Base-by-base conservation (phyloP, 495 filamentous ascomycete species). In the Aspergillus ostianus region DNA sequence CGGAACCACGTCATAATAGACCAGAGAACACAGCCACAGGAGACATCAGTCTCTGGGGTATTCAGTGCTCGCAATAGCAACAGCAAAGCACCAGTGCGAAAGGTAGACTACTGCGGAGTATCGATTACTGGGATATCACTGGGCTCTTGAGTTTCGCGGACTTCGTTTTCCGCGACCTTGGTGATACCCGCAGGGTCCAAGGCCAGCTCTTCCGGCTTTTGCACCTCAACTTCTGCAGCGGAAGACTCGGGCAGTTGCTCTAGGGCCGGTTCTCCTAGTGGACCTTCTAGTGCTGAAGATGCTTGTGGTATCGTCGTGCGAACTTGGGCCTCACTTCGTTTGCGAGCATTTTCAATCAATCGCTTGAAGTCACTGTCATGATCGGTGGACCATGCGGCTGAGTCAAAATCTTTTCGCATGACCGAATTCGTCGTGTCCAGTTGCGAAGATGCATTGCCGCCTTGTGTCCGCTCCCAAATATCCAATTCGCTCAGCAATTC, bases 381-480 rank as follows among this genome's bases (percentile, higher is more conserved):
- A 54, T 75, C 87, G 17, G 73, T 73, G 29, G 87, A 87, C 91
- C 93, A 97, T 1, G 82, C 87, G 0, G 79, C 78, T 5, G 84
- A 85, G 74, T 97, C 88, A 63, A 96, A 97, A 51, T 93, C 87
- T 67, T 94, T 96, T 57, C 83, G 82, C 78, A 90, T 90, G 21
- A 90, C 75, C 0, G 73, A 66, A 51, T 70, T 77, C 18, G 64
- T 62, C 12, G 64, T 53, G 10, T 65, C 67, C 29, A 60, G 56
- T n/a, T 67, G 58, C 8, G 66, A 65, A 18, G 36, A 47, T 6
- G 74, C 70, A 55, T 64, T 41, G 4, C 77, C 77, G 30, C 80
- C 80, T 59, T 93, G 85, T 0, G 88, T 93, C 30, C 82, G 77
- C 66, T 98, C 94, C 93, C 94, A 97, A 2, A 82, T 65, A 23